phyloP scores from a whole-genome alignment of 2,329 filamentous ascomycete genomes.

The Paramyrothecium roridum region DNA sequence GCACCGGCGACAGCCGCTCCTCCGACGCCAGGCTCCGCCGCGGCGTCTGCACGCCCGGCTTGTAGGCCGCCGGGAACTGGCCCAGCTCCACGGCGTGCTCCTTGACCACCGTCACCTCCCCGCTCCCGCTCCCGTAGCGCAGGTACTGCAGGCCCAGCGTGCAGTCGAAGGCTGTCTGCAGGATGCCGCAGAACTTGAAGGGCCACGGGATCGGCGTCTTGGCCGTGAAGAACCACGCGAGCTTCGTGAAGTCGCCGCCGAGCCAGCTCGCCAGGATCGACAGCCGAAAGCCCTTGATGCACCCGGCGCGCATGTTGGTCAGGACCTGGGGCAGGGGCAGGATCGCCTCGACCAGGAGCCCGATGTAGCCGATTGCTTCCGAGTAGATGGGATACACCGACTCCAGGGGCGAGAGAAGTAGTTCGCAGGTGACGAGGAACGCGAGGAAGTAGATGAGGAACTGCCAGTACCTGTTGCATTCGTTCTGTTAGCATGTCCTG shows the following conservation, averaged over 20 bases:
- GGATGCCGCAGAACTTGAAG: conserved; percentile 79
- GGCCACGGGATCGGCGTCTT: conserved; percentile 68
- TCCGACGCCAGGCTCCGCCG: not conserved
- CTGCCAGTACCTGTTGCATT: conserved; percentile 65
- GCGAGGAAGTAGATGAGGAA: conserved; percentile 68
- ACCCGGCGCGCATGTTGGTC: conserved; percentile 63
- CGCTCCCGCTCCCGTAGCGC: conserved; percentile 58
- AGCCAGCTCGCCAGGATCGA: conserved; percentile 78
- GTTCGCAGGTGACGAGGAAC: conserved; percentile 58
- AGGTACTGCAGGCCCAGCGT: conserved; percentile 74
- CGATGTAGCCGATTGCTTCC: conserved; percentile 66
- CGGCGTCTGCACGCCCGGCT: conserved; percentile 20
- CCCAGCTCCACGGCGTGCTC: conserved; percentile 32
- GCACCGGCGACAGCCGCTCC: not conserved
- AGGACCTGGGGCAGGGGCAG: conserved; percentile 77
- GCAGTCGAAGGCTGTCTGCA: conserved; percentile 74
- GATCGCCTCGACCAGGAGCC: conserved; percentile 75
- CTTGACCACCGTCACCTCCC: conserved; percentile 33
- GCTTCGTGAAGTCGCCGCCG: conserved; percentile 79
- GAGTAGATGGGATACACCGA: conserved; percentile 65
- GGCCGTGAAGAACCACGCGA: conserved; percentile 79
- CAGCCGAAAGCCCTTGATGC: conserved; percentile 74
- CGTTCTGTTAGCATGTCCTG: conserved; percentile 6
- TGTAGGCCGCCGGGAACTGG: conserved; percentile 24
- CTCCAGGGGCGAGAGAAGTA: conserved; percentile 60